Conservation (phyloP, 345 rosid genomes). For the Erucastrum elatum region DNA sequence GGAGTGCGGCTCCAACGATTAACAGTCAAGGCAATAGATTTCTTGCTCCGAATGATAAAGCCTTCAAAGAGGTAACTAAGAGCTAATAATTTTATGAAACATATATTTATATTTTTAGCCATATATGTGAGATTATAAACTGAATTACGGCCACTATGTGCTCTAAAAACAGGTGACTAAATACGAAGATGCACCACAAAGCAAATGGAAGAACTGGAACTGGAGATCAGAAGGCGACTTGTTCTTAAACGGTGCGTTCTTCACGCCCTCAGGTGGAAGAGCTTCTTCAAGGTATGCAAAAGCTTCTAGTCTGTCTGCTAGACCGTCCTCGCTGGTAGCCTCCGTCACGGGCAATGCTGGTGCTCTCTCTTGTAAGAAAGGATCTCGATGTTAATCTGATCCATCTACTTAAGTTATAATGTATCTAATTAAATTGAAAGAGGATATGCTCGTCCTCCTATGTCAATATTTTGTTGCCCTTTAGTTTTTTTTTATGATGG, state of each 20-base stretch:
- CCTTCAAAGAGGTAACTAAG: slow-evolving; percentile 49
- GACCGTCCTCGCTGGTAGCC: slow-evolving; percentile 52
- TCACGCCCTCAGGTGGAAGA: slow-evolving; percentile 49
- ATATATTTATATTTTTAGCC: not conserved
- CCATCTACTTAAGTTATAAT: slow-evolving; percentile 11
- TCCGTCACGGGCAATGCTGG: slow-evolving; percentile 57
- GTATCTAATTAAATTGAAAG: not conserved
- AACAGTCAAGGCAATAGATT: slow-evolving; percentile 71
- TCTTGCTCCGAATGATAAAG: slow-evolving; percentile 48
- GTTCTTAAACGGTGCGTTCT: slow-evolving; percentile 63
- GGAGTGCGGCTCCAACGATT: slow-evolving; percentile 67
- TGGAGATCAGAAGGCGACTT: slow-evolving; percentile 65
- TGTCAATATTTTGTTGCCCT: slow-evolving; percentile 22
- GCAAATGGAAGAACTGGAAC: slow-evolving; percentile 60
- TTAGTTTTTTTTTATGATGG: slow-evolving; percentile 19
- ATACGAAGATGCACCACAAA: slow-evolving; percentile 51
- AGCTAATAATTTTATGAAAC: not conserved
- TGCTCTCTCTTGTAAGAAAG: slow-evolving; percentile 51
- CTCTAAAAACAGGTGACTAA: slow-evolving; percentile 49
- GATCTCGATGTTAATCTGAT: slow-evolving; percentile 55
- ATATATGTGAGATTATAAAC: not conserved
- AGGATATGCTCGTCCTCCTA: slow-evolving; percentile 20
- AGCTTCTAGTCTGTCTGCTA: slow-evolving; percentile 63
- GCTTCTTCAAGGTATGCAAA: slow-evolving; percentile 58
- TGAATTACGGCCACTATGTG: not conserved